A percentile compares a stretch with the other conserved stretches of the same genome.
Evolutionary conservation across 441 rosid species (phyloP).

Genomic region (Cnidoscolus chayamansa): DNA sequence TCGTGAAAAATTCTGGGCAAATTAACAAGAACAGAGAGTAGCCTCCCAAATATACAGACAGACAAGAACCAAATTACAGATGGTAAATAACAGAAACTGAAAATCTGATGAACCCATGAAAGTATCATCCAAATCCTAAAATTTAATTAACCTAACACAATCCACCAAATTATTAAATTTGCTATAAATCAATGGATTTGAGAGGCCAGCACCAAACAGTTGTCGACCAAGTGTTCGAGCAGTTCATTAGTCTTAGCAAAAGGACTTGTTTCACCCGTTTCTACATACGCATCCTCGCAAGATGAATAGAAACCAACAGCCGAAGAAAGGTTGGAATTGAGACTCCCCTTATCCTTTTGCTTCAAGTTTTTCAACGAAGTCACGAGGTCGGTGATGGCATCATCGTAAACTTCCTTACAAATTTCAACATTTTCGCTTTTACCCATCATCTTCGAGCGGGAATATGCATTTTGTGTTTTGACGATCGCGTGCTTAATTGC

Average conservation of each 20-base stretch:
- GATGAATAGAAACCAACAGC: conserved; percentile 26
- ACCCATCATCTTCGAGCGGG: not conserved
- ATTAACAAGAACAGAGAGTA: too few relatives aligned
- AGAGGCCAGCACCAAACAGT: conserved; percentile 23
- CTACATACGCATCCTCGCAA: conserved; percentile 33
- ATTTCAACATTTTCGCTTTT: not conserved
- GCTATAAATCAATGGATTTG: not conserved
- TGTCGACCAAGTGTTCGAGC: conserved; percentile 15
- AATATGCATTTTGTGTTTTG: conserved; percentile 18
- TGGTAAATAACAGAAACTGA: too few relatives aligned
- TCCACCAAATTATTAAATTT: not conserved
- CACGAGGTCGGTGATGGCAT: conserved; percentile 29
- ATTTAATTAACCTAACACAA: not conserved
- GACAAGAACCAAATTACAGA: too few relatives aligned
- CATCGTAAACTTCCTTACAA: conserved; percentile 20
- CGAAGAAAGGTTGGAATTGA: conserved; percentile 32
- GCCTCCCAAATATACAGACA: too few relatives aligned
- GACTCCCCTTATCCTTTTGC: conserved; percentile 21
- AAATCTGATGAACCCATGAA: too few relatives aligned
- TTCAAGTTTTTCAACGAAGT: conserved; percentile 24
- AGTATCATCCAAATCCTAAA: too few relatives aligned
- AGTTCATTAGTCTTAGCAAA: conserved; percentile 5
- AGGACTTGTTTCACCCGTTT: not conserved
- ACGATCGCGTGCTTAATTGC: conserved; percentile 24
- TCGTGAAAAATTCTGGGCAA: too few relatives aligned